These are phyloP conservation scores for Yarrowia phangngaensis DNA, from an alignment of 805 yeast species.

Conservation along the genomic window DNA sequence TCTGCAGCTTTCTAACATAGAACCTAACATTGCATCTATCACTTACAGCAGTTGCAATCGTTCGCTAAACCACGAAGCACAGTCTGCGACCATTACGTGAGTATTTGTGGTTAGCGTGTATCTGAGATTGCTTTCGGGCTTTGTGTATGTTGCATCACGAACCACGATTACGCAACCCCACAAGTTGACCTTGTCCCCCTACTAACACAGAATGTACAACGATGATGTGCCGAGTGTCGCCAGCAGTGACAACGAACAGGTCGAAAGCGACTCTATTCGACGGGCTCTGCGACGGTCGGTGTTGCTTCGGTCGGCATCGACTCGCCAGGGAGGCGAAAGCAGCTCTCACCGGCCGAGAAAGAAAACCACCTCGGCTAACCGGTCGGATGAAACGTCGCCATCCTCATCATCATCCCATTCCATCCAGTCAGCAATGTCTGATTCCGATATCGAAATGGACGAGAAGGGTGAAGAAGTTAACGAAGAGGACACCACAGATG, in stretches of 20 bases:
- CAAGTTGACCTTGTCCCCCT: not conserved
- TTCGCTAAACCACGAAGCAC: no score
- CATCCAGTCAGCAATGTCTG: slow-evolving; percentile 18
- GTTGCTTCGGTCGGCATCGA: slow-evolving; percentile 6
- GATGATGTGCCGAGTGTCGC: slow-evolving; percentile 19
- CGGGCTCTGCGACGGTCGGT: slow-evolving; percentile 20
- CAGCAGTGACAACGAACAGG: slow-evolving; percentile 19
- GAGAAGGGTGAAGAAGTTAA: not conserved
- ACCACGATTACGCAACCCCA: not conserved
- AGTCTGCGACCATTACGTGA: no score
- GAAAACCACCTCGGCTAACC: not conserved
- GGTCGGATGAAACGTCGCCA: slow-evolving; percentile 9
- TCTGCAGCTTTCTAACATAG: no score
- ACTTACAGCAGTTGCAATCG: no score
- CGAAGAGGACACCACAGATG: slow-evolving; percentile 8
- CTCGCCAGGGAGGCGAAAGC: no score
- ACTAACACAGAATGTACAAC: not conserved
- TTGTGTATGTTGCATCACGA: no score
- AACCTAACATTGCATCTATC: no score
- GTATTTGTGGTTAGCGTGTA: no score
- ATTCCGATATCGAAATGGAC: slow-evolving; percentile 25
- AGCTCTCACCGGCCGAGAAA: no score
- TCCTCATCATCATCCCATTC: slow-evolving; percentile 6
- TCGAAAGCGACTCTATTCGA: slow-evolving; percentile 22
- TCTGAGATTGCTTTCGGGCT: no score